Conservation (phyloP, 2,329 filamentous ascomycete genomes). For the Huntiella decipiens region DNA sequence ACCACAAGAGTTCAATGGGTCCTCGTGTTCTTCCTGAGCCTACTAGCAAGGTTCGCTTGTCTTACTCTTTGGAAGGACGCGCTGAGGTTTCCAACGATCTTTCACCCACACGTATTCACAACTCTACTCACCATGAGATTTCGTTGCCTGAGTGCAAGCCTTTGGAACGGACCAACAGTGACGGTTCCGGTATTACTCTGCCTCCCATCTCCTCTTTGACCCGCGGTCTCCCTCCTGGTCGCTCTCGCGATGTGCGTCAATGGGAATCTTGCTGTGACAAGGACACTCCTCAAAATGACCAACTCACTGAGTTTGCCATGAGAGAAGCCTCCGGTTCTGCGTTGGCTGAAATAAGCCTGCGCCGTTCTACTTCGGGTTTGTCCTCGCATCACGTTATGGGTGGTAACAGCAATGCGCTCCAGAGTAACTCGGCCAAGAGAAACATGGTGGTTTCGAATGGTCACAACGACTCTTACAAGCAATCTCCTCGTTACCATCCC, state of each 20-base stretch:
- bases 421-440: slow-evolving; percentile 4
- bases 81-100: slow-evolving; percentile 62
- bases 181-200: slow-evolving; percentile 38
- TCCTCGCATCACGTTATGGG: slow-evolving; percentile 10
- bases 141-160: slow-evolving; percentile 14
- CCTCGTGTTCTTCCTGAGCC: slow-evolving; percentile 2
- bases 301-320: slow-evolving; percentile 57
- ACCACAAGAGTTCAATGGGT: slow-evolving; percentile 15
- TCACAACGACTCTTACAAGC: slow-evolving; percentile 16
- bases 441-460: slow-evolving; percentile 7
- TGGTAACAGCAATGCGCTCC: not conserved
- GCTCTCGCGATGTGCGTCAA: slow-evolving; percentile 70
- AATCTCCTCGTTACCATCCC: slow-evolving; percentile 15
- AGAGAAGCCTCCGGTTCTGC: slow-evolving; percentile 65
- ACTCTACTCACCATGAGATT: slow-evolving; percentile 27
- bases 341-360: slow-evolving; percentile 60
- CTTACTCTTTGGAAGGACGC: slow-evolving; percentile 73
- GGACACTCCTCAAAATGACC: slow-evolving; percentile 48
- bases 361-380: slow-evolving; percentile 43
- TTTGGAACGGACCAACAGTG: slow-evolving; percentile 54
- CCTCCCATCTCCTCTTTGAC: slow-evolving; percentile 35
- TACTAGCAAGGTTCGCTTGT: slow-evolving; percentile 41
- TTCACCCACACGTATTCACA: slow-evolving; percentile 44
- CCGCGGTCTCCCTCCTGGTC: slow-evolving; percentile 35
- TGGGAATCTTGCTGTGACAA: slow-evolving; percentile 87